Percentiles rank a stretch among this genome's conserved stretches.
phyloP scores from a whole-genome alignment of 305 asterid genomes.

The Withania somnifera region DNA sequence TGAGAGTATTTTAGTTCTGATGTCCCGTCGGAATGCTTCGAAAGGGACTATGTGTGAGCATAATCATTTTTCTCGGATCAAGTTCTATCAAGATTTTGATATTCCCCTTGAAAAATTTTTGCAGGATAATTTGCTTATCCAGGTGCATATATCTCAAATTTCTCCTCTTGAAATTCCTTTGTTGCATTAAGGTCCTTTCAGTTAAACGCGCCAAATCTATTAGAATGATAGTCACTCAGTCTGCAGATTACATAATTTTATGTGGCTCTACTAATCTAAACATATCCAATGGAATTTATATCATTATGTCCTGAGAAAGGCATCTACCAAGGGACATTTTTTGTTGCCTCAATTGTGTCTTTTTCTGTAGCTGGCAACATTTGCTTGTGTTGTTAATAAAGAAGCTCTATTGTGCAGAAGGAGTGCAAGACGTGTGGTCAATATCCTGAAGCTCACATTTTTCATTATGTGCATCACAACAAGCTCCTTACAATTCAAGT shows the following conservation, averaged over 20 bases:
- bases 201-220: background rate
- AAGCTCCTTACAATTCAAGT: slow-evolving; percentile 85
- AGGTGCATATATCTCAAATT: slow-evolving; percentile 36
- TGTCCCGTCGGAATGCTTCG: slow-evolving; percentile 71
- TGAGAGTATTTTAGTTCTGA: slow-evolving; percentile 81
- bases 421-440: slow-evolving; percentile 72
- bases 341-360: background rate
- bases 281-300: background rate
- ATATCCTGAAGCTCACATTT: slow-evolving; percentile 67
- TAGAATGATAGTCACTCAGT: background rate
- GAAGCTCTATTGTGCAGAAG: slow-evolving; percentile 39
- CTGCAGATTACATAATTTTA: background rate
- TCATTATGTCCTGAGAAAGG: background rate
- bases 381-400: background rate
- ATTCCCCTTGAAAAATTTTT: slow-evolving; percentile 83
- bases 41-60: slow-evolving; percentile 75
- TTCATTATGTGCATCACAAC: slow-evolving; percentile 78
- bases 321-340: background rate
- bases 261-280: background rate
- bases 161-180: background rate
- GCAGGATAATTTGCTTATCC: slow-evolving; percentile 72
- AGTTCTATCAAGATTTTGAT: slow-evolving; percentile 83
- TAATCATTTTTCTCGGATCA: slow-evolving; percentile 79
- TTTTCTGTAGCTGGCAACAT: background rate
- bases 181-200: background rate